Evolutionary conservation across 192 early-diverging fungal genomes (phyloP), one percentile per base, ranked within the genome.

Genomic region (Coemansia sp.): DNA sequence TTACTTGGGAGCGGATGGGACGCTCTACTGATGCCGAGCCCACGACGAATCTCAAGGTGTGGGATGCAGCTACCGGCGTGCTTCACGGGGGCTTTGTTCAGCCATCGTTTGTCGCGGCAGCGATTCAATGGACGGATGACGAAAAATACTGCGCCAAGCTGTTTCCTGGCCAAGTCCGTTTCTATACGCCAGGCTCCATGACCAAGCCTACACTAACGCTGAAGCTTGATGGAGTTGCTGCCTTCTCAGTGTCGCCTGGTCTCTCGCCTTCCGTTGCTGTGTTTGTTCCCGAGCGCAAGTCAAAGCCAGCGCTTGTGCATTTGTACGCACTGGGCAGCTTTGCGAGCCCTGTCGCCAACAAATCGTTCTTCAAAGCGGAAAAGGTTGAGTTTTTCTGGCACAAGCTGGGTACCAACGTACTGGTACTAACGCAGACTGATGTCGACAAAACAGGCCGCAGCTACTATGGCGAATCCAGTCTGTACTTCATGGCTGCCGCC

Each of bases 311-410:
- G n/a, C 79, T 90, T 62, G 94, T 95, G 60, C 87, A 89, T 57
- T 85, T 99, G 80, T 99, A 91, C 71, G 86, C 90, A 49, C 85
- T 97, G 61, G 87, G 87, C 51, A 89, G 86, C 70, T 90, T 94
- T 61, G 83, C 79, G 36, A 70, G 83, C 48, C 87, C 92, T 8
- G 74, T 93, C 67, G 88, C 92, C 22, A 90, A 90, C 77, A 96
- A 96, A 84, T 92, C 94, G n/a, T 95, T 99, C 72, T 98, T 88
- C 85, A 92, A 93, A 74, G 95, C 95, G 7, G 98, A 99, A 69
- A 91, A 88, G 51, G 89, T 95, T 42, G 87, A 93, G 67, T 93
- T 98, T 80, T 85, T 91, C 74, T 99, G 98, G 98, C 97, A 98
- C 83, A 79, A 84, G 48, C 85, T 92, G 12, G 93, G 93, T 37